Percentiles rank a stretch among this genome's conserved stretches.
Conservation (phyloP, 2,329 filamentous ascomycete species). For the Sporothrix inflata region DNA sequence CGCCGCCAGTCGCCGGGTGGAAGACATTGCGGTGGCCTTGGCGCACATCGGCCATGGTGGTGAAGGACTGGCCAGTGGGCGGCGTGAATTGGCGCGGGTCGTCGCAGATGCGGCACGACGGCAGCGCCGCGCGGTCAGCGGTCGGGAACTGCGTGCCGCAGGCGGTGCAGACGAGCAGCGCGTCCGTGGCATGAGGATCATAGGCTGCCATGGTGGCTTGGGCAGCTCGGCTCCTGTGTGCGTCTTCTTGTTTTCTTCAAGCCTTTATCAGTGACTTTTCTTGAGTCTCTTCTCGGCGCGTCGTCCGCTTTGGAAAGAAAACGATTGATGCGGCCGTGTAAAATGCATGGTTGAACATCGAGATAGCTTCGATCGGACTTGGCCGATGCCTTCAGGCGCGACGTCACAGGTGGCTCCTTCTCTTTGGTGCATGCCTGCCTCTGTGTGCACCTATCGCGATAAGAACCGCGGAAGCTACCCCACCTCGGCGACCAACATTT, state of each 20-base stretch:
- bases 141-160: conserved; percentile 72
- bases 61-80: conserved; percentile 66
- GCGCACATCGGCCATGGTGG: conserved; percentile 55
- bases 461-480: conserved; percentile 26
- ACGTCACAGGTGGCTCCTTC: conserved; percentile 10
- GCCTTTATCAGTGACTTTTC: not conserved
- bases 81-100: conserved; percentile 74
- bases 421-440: conserved; percentile 11
- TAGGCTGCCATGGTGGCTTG: conserved; percentile 21
- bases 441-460: conserved; percentile 27
- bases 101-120: conserved; percentile 71
- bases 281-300: not conserved
- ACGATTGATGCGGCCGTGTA: not conserved
- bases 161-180: conserved; percentile 63
- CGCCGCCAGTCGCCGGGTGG: conserved; percentile 46
- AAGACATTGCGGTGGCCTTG: conserved; percentile 58
- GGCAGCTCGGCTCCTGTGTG: not conserved
- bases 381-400: not conserved
- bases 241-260: not conserved
- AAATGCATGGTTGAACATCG: not conserved
- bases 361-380: not conserved
- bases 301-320: not conserved
- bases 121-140: conserved; percentile 51
- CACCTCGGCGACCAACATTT: not conserved
- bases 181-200: conserved; percentile 30